phyloP scores from a whole-genome alignment of 371 early-diverging fungal species.

The Mucor sp. region DNA sequence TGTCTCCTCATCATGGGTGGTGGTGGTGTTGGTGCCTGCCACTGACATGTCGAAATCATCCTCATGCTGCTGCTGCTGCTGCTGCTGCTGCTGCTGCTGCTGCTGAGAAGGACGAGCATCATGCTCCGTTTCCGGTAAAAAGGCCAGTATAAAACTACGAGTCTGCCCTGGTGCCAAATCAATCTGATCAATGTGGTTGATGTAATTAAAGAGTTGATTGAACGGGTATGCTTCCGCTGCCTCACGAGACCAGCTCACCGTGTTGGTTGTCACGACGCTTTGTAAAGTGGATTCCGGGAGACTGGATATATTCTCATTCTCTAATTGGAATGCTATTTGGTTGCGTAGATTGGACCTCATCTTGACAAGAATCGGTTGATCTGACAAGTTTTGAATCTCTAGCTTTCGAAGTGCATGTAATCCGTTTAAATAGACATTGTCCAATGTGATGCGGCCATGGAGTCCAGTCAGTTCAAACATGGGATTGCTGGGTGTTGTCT shows the following conservation, averaged over 20 bases:
- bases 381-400: conserved; percentile 70
- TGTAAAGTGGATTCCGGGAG: conserved; percentile 22
- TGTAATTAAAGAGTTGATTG: conserved; percentile 89
- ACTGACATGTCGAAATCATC: conserved; percentile 12
- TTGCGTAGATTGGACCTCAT: conserved; percentile 80
- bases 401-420: conserved; percentile 79
- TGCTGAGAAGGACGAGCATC: conserved; percentile 18
- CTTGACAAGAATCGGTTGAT: conserved; percentile 65
- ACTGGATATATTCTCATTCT: conserved; percentile 77
- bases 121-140: conserved; percentile 60
- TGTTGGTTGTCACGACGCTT: conserved; percentile 54
- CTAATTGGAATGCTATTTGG: conserved; percentile 86
- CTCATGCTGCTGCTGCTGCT: conserved; percentile 8
- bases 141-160: conserved; percentile 71
- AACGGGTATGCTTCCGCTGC: conserved; percentile 66
- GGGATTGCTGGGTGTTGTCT: conserved; percentile 2
- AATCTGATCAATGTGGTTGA: conserved; percentile 81
- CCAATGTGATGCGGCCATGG: conserved; percentile 61
- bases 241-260: conserved; percentile 56
- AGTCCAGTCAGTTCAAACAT: conserved; percentile 62
- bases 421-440: conserved; percentile 82
- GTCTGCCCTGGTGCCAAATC: conserved; percentile 65
- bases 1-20: conserved; percentile 10
- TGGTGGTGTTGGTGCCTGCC: not conserved
- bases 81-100: conserved; percentile 9